Conservation (phyloP, 257 asterid genomes). For the Solanum gandarillasii region DNA sequence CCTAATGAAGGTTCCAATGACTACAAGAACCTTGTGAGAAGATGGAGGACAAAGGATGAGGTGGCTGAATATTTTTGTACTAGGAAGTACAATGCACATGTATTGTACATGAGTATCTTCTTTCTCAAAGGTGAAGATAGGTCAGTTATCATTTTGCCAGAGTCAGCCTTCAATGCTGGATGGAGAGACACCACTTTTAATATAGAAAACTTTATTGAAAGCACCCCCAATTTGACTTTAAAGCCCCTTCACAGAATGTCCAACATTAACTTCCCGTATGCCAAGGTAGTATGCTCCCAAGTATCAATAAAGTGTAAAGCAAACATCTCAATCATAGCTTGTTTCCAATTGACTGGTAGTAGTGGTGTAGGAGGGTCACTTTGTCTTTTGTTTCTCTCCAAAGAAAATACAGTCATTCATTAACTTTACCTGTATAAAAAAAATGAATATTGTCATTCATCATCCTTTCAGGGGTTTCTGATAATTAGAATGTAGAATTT, state of each 20-base stretch:
- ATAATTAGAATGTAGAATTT: not conserved
- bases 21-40: not conserved
- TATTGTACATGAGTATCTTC: not conserved
- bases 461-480: not conserved
- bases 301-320: not conserved
- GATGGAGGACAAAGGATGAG: not conserved
- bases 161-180: not conserved
- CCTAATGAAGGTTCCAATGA: not conserved
- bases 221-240: not conserved
- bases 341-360: not conserved
- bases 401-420: not conserved
- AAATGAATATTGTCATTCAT: not conserved
- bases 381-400: not conserved
- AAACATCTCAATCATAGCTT: not conserved
- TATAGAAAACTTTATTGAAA: not conserved
- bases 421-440: not conserved
- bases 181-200: not conserved
- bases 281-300: not conserved
- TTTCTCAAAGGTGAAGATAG: not conserved
- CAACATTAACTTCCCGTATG: not conserved
- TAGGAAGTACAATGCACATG: not conserved
- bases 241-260: not conserved
- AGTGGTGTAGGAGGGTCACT: not conserved
- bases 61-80: not conserved
- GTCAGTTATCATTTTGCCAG: not conserved